Evolutionary conservation across 345 rosid genomes (phyloP), one percentile per base, ranked within the genome.

Genomic region (Syzygium grande): DNA sequence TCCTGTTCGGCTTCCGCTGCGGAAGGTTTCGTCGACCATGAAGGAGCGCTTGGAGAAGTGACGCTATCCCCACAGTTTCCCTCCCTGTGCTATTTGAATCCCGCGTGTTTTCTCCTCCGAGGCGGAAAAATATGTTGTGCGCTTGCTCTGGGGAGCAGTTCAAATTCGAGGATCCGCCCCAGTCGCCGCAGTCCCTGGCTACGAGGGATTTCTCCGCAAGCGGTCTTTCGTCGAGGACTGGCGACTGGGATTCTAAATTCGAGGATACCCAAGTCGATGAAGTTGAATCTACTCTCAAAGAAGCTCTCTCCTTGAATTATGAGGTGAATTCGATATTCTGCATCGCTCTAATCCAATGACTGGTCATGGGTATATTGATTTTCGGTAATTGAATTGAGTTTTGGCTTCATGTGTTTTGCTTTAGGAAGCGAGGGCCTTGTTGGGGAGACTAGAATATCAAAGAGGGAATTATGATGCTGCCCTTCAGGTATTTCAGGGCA

Each of bases 61-160:
- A 73, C 49, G 11, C 80, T 73, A 22, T 19, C 41, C 80, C 49
- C 49, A 34, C 80, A 6, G 11, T 73, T 9, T 73, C 49, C 49
- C 49, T 6, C 49, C 80, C 38, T 25, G 27, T 38, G 5, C 80
- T 1, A 5, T 34, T 34, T 12, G 86, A 29, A 85, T 46, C 51
- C 56, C 41, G 87, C 79, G 34, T 65, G 38, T 73, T 73, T 19
- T 38, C 80, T 68, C 80, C 80, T 68, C 80, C 46, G 87, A 86
- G 56, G 38, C 88, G 89, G 46, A 5, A 43, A 87, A 93, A 90
- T 90, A 97, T 97, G 99, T 88, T 98, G 97, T 97, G 99, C 88
- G 96, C 99, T 91, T 98, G 99, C 89, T 98, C 99, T 51, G 98
- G 99, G 30, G 98, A 97, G 92, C 99, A 94, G 80, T 97, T 98